These are phyloP conservation scores for Calendula officinalis DNA, from an alignment of 129 eudicot genomes.

Conservation along the genomic window DNA sequence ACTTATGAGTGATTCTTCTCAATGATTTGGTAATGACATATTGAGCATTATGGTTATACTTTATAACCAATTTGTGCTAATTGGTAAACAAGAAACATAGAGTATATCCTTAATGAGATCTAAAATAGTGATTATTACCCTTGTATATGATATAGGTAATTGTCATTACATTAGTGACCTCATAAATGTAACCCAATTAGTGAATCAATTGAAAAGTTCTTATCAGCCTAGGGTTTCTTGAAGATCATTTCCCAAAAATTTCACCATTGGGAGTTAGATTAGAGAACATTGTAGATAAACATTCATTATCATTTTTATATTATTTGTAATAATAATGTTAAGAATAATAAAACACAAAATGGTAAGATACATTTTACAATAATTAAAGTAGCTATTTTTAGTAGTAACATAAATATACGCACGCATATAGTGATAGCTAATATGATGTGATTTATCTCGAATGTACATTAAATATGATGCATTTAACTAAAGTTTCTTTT, in stretches of 20 bases:
- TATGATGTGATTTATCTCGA: constrained; percentile 1
- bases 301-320: neutral
- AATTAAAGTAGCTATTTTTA: constrained; percentile 8
- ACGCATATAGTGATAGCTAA: constrained; percentile 10
- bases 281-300: constrained; percentile 12
- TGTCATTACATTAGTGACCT: constrained; percentile 4
- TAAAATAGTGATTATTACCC: neutral
- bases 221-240: constrained; percentile 8
- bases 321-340: constrained; percentile 6
- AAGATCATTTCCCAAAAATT: neutral
- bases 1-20: constrained; percentile 4
- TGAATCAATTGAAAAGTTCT: constrained; percentile 1
- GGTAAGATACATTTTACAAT: neutral
- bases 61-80: constrained; percentile 6
- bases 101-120: neutral
- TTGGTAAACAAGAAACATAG: constrained; percentile 11
- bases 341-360: constrained; percentile 9
- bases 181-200: constrained; percentile 1
- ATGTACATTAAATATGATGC: constrained; percentile 1
- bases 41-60: constrained; percentile 1
- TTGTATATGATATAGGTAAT: constrained; percentile 12
- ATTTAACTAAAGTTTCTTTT: constrained; percentile 10
- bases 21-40: constrained; percentile 2
- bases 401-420: constrained; percentile 18
- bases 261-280: constrained; percentile 4